Conservation (phyloP, 805 yeast genomes). For the Sugiyamaella americana region DNA sequence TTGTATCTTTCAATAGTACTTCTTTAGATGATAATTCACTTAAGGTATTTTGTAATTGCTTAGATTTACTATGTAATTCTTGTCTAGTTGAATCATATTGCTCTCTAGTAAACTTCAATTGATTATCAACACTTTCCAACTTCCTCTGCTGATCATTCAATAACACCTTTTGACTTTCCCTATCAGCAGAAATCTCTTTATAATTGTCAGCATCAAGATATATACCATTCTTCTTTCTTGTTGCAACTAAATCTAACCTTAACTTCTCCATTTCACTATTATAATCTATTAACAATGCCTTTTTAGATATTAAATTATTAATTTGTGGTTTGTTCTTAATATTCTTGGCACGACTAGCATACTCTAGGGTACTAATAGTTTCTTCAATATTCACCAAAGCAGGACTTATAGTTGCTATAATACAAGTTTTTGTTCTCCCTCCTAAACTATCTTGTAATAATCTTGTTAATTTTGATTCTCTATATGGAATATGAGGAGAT, state of each 20-base stretch:
- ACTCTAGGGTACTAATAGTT: constrained; percentile 77
- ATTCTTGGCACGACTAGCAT: constrained; percentile 80
- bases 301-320: constrained; percentile 38
- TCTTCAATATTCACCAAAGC: constrained; percentile 74
- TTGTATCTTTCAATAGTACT: constrained; percentile 23
- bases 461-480: constrained; percentile 78
- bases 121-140: constrained; percentile 44
- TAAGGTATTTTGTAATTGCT: constrained; percentile 13
- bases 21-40: constrained; percentile 17
- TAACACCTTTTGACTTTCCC: constrained; percentile 44
- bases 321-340: constrained; percentile 69
- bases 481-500: constrained; percentile 70
- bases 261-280: constrained; percentile 50
- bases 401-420: constrained; percentile 84
- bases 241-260: constrained; percentile 54
- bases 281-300: constrained; percentile 47
- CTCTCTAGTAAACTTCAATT: constrained; percentile 37
- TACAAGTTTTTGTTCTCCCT: constrained; percentile 78
- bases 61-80: constrained; percentile 4
- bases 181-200: constrained; percentile 39
- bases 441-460: constrained; percentile 80
- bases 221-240: constrained; percentile 62
- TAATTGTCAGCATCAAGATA: constrained; percentile 50
- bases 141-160: constrained; percentile 47
- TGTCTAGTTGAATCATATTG: constrained; percentile 14